phyloP scores from a whole-genome alignment of 768 basidiomycete genomes.

The Lentinula boryana region DNA sequence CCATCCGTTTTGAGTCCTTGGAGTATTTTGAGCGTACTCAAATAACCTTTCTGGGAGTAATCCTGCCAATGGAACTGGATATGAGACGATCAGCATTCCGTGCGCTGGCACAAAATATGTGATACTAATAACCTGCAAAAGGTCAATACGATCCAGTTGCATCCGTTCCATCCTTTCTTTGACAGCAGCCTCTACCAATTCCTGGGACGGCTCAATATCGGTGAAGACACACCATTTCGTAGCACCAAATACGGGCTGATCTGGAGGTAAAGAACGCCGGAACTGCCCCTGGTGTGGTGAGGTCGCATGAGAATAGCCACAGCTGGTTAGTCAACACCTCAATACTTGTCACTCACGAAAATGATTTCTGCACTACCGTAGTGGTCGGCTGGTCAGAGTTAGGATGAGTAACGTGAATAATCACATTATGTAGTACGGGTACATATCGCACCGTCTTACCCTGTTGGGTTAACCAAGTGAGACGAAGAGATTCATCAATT shows the following conservation, averaged over 20 bases:
- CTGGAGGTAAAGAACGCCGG: slow-evolving; percentile 35
- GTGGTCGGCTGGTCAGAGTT: slow-evolving; percentile 61
- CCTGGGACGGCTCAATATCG: slow-evolving; percentile 40
- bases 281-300: slow-evolving; percentile 64
- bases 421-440: background rate
- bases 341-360: slow-evolving; percentile 45
- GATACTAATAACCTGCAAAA: slow-evolving; percentile 54
- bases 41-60: slow-evolving; percentile 41
- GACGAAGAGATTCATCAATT: background rate
- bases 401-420: slow-evolving; percentile 8
- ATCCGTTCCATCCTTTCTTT: slow-evolving; percentile 68
- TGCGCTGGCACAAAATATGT: background rate
- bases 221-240: slow-evolving; percentile 88
- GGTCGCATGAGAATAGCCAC: slow-evolving; percentile 1
- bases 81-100: background rate
- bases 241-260: slow-evolving; percentile 52
- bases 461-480: background rate
- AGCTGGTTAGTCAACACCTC: background rate
- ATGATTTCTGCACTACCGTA: slow-evolving; percentile 81
- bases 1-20: slow-evolving; percentile 55
- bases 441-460: background rate
- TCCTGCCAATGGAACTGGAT: slow-evolving; percentile 79
- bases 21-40: slow-evolving; percentile 42
- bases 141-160: slow-evolving; percentile 52
- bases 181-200: slow-evolving; percentile 55